Conservation (phyloP, 2,329 filamentous ascomycete genomes). For the Curvularia lunata region DNA sequence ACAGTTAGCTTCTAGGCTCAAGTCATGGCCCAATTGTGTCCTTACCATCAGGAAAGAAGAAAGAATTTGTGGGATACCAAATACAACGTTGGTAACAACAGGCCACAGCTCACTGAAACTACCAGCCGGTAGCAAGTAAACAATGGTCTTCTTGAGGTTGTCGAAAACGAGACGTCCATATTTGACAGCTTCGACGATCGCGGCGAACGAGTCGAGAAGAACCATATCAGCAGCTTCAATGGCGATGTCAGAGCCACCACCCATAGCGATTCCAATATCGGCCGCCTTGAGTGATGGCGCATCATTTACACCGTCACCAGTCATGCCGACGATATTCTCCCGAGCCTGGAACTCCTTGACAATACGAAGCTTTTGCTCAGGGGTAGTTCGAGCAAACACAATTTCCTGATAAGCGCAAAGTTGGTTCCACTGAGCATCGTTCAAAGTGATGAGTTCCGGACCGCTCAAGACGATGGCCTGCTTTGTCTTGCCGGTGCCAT, state of each 20-base stretch:
- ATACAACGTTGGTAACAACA: constrained; percentile 73
- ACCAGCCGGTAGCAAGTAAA: constrained; percentile 76
- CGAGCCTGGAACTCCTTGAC: constrained; percentile 74
- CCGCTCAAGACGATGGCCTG: constrained; percentile 45
- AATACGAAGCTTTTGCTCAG: constrained; percentile 79
- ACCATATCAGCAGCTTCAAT: constrained; percentile 69
- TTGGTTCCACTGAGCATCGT: constrained; percentile 71
- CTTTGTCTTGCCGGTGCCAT: constrained; percentile 25
- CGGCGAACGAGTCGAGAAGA: constrained; percentile 71
- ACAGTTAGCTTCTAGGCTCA: background rate
- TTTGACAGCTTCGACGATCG: constrained; percentile 73
- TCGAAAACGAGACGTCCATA: constrained; percentile 80
- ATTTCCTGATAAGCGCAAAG: constrained; percentile 72
- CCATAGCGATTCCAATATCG: constrained; percentile 66
- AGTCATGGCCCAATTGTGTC: background rate
- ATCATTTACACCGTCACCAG: constrained; percentile 58
- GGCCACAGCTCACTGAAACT: constrained; percentile 78
- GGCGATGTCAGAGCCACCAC: constrained; percentile 64
- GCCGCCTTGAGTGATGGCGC: constrained; percentile 63
- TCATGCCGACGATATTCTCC: constrained; percentile 62
- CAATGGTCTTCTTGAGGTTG: constrained; percentile 77
- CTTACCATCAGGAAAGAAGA: constrained; percentile 71
- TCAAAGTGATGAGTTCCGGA: constrained; percentile 66
- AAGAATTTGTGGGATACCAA: constrained; percentile 75
- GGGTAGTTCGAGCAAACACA: constrained; percentile 74